Conservation (phyloP, 441 rosid genomes). For the Codiaeum variegatum region DNA sequence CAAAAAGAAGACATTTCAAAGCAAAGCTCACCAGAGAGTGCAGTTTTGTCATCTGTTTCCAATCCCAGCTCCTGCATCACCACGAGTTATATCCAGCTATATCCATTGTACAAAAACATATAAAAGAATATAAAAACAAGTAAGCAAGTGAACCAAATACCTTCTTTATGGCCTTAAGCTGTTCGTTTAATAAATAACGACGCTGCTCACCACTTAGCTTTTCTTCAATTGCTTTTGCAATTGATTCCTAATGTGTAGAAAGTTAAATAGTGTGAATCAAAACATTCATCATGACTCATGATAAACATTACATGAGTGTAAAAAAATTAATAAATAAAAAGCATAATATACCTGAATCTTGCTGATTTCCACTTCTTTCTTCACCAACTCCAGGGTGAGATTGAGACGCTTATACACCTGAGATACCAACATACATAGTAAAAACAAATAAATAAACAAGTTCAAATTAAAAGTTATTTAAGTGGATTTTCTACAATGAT, state of each 20-base stretch:
- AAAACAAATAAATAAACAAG: neutral
- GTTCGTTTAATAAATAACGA: slow-evolving; percentile 94
- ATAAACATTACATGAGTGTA: neutral
- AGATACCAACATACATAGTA: neutral
- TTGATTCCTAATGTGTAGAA: slow-evolving; percentile 61
- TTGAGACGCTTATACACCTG: slow-evolving; percentile 83
- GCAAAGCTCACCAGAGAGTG: slow-evolving; percentile 61
- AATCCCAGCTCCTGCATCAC: slow-evolving; percentile 70
- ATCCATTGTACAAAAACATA: slow-evolving; percentile 12
- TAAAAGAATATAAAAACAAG: neutral
- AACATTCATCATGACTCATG: slow-evolving; percentile 21
- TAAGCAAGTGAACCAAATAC: slow-evolving; percentile 32
- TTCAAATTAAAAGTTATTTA: neutral
- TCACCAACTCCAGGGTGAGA: slow-evolving; percentile 64
- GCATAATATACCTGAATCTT: slow-evolving; percentile 68
- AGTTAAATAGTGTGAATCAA: slow-evolving; percentile 20
- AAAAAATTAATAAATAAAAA: slow-evolving; percentile 7
- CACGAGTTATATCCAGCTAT: slow-evolving; percentile 22
- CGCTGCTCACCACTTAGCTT: slow-evolving; percentile 98
- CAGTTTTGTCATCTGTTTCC: slow-evolving; percentile 85
- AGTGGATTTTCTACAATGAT: neutral
- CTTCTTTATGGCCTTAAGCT: slow-evolving; percentile 97
- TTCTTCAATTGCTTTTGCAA: slow-evolving; percentile 98
- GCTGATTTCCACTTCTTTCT: slow-evolving; percentile 89
- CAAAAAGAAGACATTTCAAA: slow-evolving; percentile 2